These are phyloP conservation scores for Pythium dissotocum DNA, from an alignment of 352 stramenopile species.

Conservation along the genomic window DNA sequence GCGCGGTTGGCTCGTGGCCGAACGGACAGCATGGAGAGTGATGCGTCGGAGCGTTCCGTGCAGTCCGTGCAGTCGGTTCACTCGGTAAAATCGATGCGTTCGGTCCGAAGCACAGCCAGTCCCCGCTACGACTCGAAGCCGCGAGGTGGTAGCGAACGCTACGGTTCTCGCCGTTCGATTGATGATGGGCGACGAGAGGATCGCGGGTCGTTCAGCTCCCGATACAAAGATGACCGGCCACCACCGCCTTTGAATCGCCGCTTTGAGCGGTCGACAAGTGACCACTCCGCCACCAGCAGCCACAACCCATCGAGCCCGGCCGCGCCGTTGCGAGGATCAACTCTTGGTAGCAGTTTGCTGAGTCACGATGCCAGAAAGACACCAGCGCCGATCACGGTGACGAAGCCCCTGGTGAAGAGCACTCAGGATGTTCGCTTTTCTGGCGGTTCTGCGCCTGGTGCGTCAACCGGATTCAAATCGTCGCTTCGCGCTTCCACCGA, in stretches of 20 bases:
- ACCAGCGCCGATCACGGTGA: constrained; percentile 25
- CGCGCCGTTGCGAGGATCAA: constrained; percentile 14
- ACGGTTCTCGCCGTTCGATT: constrained; percentile 17
- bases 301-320: constrained; percentile 6
- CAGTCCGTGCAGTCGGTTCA: constrained; percentile 21
- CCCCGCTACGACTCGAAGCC: constrained; percentile 24
- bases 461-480: constrained; percentile 8
- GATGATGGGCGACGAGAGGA: constrained; percentile 16
- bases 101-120: constrained; percentile 24
- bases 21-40: constrained; percentile 31
- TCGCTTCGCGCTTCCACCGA: constrained; percentile 11
- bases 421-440: constrained; percentile 50
- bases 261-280: constrained; percentile 25
- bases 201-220: constrained; percentile 11
- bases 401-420: constrained; percentile 39
- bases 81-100: constrained; percentile 21
- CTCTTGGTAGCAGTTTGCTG: constrained; percentile 18
- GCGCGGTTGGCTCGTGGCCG: constrained; percentile 1
- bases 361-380: constrained; percentile 9
- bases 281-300: constrained; percentile 13
- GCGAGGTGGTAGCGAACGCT: constrained; percentile 6
- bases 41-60: constrained; percentile 21
- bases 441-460: background rate
- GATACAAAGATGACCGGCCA: constrained; percentile 12
- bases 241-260: background rate